phyloP scores from a whole-genome alignment of 1,284 basidiomycete species.

The Trichosporon coremiiforme region DNA sequence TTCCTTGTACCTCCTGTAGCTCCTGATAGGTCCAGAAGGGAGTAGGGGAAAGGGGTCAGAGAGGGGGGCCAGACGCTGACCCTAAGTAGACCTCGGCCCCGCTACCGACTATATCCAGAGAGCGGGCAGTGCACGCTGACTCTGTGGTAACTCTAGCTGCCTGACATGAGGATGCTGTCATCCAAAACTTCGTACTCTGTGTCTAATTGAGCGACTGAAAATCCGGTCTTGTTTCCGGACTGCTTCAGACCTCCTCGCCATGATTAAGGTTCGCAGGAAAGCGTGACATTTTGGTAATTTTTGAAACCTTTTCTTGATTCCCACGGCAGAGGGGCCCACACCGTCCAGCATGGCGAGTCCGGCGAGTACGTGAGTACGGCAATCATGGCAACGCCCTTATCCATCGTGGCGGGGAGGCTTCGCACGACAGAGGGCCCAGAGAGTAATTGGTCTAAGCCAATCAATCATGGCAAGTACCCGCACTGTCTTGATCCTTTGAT shows the following conservation, averaged over 20 bases:
- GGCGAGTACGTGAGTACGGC: constrained; percentile 1
- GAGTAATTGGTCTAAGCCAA: constrained; percentile 16
- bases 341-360: not conserved
- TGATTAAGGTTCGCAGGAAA: constrained; percentile 10
- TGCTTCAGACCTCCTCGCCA: not conserved
- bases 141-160: constrained; percentile 6
- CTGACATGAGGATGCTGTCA: constrained; percentile 1
- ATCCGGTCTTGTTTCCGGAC: not conserved
- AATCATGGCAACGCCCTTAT: not conserved
- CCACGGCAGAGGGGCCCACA: not conserved
- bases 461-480: constrained; percentile 7
- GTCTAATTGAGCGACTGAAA: constrained; percentile 7
- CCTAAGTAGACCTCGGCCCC: constrained; percentile 2
- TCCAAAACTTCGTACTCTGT: constrained; percentile 3
- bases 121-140: not conserved
- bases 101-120: not conserved
- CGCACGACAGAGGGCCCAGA: not conserved
- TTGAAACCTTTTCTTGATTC: constrained; percentile 15
- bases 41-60: not conserved
- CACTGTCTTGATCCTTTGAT: constrained; percentile 1
- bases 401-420: constrained; percentile 6
- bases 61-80: not conserved
- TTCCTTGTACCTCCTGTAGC: not conserved
- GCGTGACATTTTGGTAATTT: constrained; percentile 17
- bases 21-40: not conserved